Evolutionary conservation across 2,329 filamentous ascomycete species (phyloP), one percentile per base, ranked within the genome.

Genomic region (Epicoccum nigrum): DNA sequence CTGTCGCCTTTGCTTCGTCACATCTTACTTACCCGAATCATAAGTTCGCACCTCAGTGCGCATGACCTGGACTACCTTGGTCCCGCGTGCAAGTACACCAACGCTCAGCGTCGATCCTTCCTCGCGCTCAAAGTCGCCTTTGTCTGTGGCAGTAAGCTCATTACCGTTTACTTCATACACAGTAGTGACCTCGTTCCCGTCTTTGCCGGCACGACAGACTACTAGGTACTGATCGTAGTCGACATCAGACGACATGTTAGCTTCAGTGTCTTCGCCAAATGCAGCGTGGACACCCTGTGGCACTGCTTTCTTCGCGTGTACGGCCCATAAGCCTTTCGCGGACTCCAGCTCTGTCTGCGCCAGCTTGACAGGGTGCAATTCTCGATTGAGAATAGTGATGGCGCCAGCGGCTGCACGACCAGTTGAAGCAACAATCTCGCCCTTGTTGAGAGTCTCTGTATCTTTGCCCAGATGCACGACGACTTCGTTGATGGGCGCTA

Each of bases 61-160:
- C 45, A 96, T 80, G 2, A 96, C 87, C 68, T 97, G 94, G 13
- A 97, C 87, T 27, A 97, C 86, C 51, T 91, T 85, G 68, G 84
- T 89, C 54, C 89, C 86, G 43, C 84, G 84, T n/a, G 88, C 89
- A 72, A 99, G 84, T 0, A 88, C 89, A 13, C 90, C 90, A 15
- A 94, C 88, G 61, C 95, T 89, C 38, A 97, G 81, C 0, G 94
- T 97, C 25, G 87, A 84, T 20, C 92, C 94, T 56, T 92, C 90
- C 37, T 90, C 90, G 4, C 89, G 86, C 55, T 99, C 95, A 68
- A 97, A 97, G 65, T 99, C 94, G 0, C 92, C 91, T 31, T 88
- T 90, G 28, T 85, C 84, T 7, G 93, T 81, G 31, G 88, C 85
- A 68, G 92, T 87, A 51, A 95, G 86, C 3, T 86, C 86, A 23